Base-by-base conservation (phyloP, 345 rosid species). In the Psidium friedrichsthalianum region DNA sequence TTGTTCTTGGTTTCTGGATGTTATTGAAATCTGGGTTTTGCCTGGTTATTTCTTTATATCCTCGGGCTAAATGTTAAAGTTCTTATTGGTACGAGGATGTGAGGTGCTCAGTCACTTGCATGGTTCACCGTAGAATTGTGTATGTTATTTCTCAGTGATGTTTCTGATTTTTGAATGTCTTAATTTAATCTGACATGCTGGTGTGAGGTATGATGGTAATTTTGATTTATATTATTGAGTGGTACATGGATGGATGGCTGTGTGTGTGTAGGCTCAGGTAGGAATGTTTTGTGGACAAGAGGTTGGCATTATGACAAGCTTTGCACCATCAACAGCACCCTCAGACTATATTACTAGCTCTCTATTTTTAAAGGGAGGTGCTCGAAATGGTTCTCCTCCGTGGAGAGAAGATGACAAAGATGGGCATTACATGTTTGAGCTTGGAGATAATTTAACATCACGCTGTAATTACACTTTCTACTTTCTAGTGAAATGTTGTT, bases 241-340 rank as follows among this genome's bases (percentile, higher is more conserved):
- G 95, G 93, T 93, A 85, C 95, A 90, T 95, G 91, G 89, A 94
- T 93, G 91, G 86, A 86, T 92, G 95, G 91, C 89, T 94, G 91
- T 95, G 91, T 94, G 91, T 95, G 91, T 95, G 98, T 97, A 97
- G 99, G 99, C 93, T 92, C 98, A 95, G 98, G 98, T 95, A 94
- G 98, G 95, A 91, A 91, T 92, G 88, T 93, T 93, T 91, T 94
- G 92, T 95, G 98, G 94, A 87, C 97, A 93, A 93, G 98, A 95
- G 91, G 90, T 94, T 95, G 98, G 96, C 86, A 91, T 90, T 92
- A 85, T 94, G 88, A 84, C 98, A 88, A 92, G 99, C 96, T 95
- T 91, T 92, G 94, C 96, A 88, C 85, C 91, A 56, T 90, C 95
- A 59, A 96, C 93, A 90, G 94, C 91, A 85, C 90, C 87, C 89